Conservation (phyloP, 148 eudicot genomes). For the Fallopia convolvulus region DNA sequence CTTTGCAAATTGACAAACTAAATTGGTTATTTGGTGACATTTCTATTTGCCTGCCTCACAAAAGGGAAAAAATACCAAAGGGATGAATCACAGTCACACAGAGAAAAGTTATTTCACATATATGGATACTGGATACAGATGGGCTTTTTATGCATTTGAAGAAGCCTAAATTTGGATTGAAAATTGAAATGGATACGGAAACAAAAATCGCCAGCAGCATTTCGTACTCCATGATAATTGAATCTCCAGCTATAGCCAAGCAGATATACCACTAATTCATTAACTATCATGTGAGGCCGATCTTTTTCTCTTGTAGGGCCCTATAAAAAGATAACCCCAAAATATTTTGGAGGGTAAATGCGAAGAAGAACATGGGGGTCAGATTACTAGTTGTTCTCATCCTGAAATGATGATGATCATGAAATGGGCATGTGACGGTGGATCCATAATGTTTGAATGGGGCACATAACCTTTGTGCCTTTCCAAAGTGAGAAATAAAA, state of each 20-base stretch:
- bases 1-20: too few species aligned
- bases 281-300: background rate
- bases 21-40: too few species aligned
- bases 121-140: too few species aligned
- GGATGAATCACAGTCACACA: background rate
- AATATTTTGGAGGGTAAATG: background rate
- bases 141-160: background rate
- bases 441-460: background rate
- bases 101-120: too few species aligned
- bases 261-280: background rate
- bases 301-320: background rate
- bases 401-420: background rate
- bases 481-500: background rate
- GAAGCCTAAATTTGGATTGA: background rate
- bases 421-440: conserved; percentile 13
- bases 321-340: background rate
- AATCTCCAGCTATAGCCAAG: background rate
- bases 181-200: background rate
- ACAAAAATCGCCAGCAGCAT: too few species aligned
- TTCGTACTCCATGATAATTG: background rate
- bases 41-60: too few species aligned
- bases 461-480: background rate
- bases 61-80: background rate
- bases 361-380: background rate
- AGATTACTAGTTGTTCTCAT: background rate